phyloP scores from a whole-genome alignment of 768 basidiomycete species.

The Chalciporus piperatus region DNA sequence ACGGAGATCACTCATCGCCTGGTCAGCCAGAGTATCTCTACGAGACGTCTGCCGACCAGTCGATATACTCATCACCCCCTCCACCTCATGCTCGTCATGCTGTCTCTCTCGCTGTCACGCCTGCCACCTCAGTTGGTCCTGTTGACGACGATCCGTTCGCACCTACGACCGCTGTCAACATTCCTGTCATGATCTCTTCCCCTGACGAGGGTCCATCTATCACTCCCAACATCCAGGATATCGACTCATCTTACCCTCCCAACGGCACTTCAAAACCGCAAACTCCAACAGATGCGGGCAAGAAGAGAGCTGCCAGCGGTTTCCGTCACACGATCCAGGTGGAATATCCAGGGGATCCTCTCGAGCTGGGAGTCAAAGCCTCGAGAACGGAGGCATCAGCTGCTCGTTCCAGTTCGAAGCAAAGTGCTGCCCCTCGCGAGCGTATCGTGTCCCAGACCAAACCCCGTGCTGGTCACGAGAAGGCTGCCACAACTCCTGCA shows the following conservation, averaged over 20 bases:
- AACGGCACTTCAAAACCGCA: constrained; percentile 35
- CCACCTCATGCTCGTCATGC: constrained; percentile 38
- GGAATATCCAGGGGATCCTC: constrained; percentile 72
- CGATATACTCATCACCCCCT: constrained; percentile 39
- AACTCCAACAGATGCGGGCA: constrained; percentile 41
- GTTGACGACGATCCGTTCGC: constrained; percentile 76
- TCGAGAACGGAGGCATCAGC: constrained; percentile 14
- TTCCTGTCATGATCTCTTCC: constrained; percentile 29
- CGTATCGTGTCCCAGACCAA: constrained; percentile 13
- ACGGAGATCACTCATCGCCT: constrained; percentile 45
- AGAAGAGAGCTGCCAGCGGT: constrained; percentile 42
- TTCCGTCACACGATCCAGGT: constrained; percentile 95
- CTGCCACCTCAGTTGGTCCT: constrained; percentile 38
- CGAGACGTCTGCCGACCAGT: constrained; percentile 65
- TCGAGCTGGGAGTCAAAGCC: constrained; percentile 18
- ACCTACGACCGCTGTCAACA: constrained; percentile 29
- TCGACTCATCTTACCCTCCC: constrained; percentile 17
- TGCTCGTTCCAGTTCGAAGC: constrained; percentile 15
- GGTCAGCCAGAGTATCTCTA: constrained; percentile 68
- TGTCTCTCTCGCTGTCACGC: constrained; percentile 41
- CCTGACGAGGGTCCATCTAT: constrained; percentile 23
- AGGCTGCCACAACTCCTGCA: constrained; percentile 9
- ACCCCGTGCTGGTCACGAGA: constrained; percentile 16
- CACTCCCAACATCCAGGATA: constrained; percentile 18
- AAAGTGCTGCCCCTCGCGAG: constrained; percentile 13